These are phyloP conservation scores for Trametes cingulata DNA, from an alignment of 768 basidiomycete genomes.

Conservation along the genomic window DNA sequence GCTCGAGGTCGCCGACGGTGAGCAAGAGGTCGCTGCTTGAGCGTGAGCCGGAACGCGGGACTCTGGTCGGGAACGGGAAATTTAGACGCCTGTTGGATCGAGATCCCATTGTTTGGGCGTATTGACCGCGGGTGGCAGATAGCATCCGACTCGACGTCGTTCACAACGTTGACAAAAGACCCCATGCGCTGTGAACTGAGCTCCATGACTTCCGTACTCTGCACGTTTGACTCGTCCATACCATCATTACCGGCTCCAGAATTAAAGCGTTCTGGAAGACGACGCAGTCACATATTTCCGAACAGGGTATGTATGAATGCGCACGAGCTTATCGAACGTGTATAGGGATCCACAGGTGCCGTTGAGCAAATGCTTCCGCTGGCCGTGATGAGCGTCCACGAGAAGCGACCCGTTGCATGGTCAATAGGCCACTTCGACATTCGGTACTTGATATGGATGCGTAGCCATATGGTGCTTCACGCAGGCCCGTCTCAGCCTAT, in stretches of 20 bases:
- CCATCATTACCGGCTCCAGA: too few relatives aligned
- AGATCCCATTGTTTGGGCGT: constrained; percentile 2
- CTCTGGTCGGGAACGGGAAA: neutral
- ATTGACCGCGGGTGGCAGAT: neutral
- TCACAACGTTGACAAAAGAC: neutral
- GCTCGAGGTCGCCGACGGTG: constrained; percentile 19
- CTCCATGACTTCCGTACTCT: too few relatives aligned
- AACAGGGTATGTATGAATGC: too few relatives aligned
- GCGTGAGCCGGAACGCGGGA: neutral
- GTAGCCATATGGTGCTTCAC: constrained; percentile 1
- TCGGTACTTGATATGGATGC: neutral
- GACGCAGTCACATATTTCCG: too few relatives aligned
- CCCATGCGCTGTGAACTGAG: too few relatives aligned
- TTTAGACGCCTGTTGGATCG: constrained; percentile 7
- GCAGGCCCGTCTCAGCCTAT: neutral
- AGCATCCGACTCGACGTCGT: neutral
- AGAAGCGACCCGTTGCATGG: neutral
- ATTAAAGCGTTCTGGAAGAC: too few relatives aligned
- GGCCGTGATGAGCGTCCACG: neutral
- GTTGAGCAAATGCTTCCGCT: neutral
- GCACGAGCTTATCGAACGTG: constrained; percentile 8
- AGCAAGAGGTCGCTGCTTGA: constrained; percentile 6
- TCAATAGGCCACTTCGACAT: neutral
- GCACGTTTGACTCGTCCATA: too few relatives aligned
- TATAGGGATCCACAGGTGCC: neutral